Conservation (phyloP, 345 rosid genomes). For the Brassica rapa region DNA sequence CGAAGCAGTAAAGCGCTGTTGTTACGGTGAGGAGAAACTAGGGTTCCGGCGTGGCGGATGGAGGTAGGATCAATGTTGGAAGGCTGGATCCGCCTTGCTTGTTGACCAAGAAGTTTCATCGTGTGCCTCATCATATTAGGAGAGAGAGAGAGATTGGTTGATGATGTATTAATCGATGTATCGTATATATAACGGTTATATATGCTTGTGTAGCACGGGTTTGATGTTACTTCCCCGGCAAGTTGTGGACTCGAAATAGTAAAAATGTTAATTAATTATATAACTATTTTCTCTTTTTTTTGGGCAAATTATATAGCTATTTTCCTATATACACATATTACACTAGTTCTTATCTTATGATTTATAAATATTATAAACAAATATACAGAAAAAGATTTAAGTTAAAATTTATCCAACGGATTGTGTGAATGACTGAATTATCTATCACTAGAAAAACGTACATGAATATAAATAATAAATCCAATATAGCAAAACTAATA, state of each 20-base stretch:
- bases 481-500: conserved; percentile 7
- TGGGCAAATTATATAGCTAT: neutral
- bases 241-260: neutral
- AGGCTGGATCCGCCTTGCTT: neutral
- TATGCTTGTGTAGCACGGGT: conserved; percentile 19
- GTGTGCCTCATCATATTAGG: conserved; percentile 1
- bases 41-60: conserved; percentile 13
- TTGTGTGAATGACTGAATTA: too few relatives aligned
- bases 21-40: conserved; percentile 20
- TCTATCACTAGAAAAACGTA: too few relatives aligned
- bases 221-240: neutral
- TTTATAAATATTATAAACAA: neutral
- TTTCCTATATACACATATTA: neutral
- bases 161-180: neutral
- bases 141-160: conserved; percentile 1
- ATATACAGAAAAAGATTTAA: too few relatives aligned
- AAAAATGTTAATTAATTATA: neutral
- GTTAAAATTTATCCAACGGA: neutral
- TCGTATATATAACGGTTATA: neutral
- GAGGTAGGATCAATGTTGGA: neutral
- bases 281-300: too few relatives aligned
- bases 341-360: neutral
- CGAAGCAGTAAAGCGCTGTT: neutral
- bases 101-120: conserved; percentile 3
- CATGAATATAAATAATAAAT: neutral